Evolutionary conservation across 345 rosid species (phyloP), one percentile per base, ranked within the genome.

Genomic region (Corymbia maculata): DNA sequence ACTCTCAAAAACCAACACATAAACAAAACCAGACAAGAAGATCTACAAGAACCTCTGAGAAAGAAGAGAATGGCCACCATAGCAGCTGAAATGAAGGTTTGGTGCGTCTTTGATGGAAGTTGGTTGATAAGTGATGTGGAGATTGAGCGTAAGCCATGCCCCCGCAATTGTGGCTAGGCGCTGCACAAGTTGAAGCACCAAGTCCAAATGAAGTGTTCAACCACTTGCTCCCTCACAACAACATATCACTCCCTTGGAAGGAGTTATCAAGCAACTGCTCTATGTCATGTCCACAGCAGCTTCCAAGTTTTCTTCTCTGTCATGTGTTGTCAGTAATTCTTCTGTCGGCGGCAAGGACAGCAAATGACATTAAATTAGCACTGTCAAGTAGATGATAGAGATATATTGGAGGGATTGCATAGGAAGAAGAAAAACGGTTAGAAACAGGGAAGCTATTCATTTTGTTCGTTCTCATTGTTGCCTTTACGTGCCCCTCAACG

Each of bases 121-220:
- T 44, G 86, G 36, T 30, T 16, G 2, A 6, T 30, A 8, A 4
- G 30, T 15, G 87, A 90, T 45, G 42, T 51, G 75, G 88, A 85
- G 85, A 36, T 90, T 26, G 87, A 86, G 86, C 51, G 70, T n/a
- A 55, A 88, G 79, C 89, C 89, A 3, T 86, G 88, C 75, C 91
- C 87, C 86, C 75, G 80, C 28, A 89, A 85, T 59, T 89, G 91
- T 45, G 26, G 59, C 9, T 89, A 86, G 59, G 91, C 86, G 7
- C 86, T 90, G 2, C 89, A 88, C 66, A 85, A 52, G 22, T 13
- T 55, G 59, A 85, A 36, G 42, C 4, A 4, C 42, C 66, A 85
- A 52, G 22, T 13, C 24, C 45, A 85, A 85, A 51, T 59, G 59
- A 44, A 51, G 55, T 24, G 21, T 36, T 51, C 42, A 22, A 19